phyloP scores from a whole-genome alignment of 495 filamentous ascomycete genomes.

The Penicillium atrosanguineum region DNA sequence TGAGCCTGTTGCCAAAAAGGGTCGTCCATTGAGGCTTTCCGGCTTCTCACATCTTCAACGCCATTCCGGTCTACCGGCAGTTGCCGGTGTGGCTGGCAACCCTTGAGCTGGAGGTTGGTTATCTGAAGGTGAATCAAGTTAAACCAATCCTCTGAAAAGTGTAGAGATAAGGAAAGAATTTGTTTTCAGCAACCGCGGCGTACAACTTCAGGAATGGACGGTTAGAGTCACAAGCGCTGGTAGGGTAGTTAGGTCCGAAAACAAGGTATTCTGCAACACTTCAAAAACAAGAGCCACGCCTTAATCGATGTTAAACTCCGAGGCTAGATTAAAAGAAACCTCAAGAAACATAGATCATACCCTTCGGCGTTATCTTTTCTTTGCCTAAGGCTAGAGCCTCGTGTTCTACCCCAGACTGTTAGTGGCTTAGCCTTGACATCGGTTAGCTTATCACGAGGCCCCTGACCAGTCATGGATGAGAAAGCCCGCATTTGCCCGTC shows the following conservation, averaged over 20 bases:
- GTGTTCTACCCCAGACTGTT: slow-evolving; percentile 6
- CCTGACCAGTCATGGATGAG: not conserved
- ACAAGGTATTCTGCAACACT: too few species aligned
- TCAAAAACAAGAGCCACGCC: too few species aligned
- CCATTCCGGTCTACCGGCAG: slow-evolving; percentile 10
- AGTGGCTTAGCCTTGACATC: not conserved
- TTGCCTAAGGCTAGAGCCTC: not conserved
- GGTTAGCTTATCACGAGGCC: slow-evolving; percentile 5
- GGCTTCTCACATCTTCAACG: not conserved
- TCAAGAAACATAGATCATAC: too few species aligned
- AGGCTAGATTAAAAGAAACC: too few species aligned
- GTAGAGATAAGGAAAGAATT: too few species aligned
- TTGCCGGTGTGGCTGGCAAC: slow-evolving; percentile 13
- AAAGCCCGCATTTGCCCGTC: not conserved
- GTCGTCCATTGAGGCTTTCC: not conserved
- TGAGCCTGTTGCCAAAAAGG: not conserved
- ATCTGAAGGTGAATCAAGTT: too few species aligned
- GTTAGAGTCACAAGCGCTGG: too few species aligned
- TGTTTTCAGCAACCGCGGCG: too few species aligned
- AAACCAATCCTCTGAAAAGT: too few species aligned
- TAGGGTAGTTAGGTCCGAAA: too few species aligned
- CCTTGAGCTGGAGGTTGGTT: not conserved
- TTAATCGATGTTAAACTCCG: too few species aligned
- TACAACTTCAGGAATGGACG: too few species aligned
- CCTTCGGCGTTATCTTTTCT: not conserved